Evolutionary conservation across 2,329 filamentous ascomycete species (phyloP), one percentile per base, ranked within the genome.

Genomic region (Fusarium sp.): DNA sequence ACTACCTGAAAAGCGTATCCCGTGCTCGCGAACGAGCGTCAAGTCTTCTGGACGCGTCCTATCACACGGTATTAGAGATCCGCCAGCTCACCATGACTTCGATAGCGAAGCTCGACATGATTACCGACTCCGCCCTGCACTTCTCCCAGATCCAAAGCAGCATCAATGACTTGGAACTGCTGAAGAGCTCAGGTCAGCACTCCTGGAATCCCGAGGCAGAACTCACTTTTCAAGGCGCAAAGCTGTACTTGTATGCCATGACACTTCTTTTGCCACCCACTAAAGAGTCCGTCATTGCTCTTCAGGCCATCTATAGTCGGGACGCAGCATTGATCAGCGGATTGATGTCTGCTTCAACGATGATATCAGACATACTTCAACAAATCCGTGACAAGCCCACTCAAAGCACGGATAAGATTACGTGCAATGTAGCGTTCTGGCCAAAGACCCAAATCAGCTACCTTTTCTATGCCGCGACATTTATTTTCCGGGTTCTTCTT

Each of bases 51-150:
- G 51, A 17, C 10, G 14, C 14, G 3, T 13, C 20, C 5, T 2
- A 12, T 2, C 24, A 54, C 11, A 28, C 1, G 2, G 1, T 28
- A 9, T 22, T 54, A 6, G 20, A 54, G 0, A 54, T 54, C 12
- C 51, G 51, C 5, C 5, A 8, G 11, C 17, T 54, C 14, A 18
- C 7, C 4, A 2, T 54, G 24, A 28, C 20, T n/a, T 38, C 20
- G 14, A 54, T 22, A 20, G 14, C n/a, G 4, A 22, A 54, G 18
- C 51, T 54, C 10, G 51, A 39, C 14, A 54, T 39, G 24, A 22
- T 54, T 5, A 54, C 51, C 7, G 51, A 54, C 35, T 7, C 9
- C 3, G 13, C 18, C 8, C 24, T 54, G 7, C 35, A 54, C 35
- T 38, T 10, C 2, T 38, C 51, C 18, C 24, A 54, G 18, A 54